A percentile compares a stretch with the other conserved stretches of the same genome.
These are phyloP conservation scores for Cladosporium sp. DNA, from an alignment of 2,329 filamentous ascomycete genomes.

Conservation along the genomic window DNA sequence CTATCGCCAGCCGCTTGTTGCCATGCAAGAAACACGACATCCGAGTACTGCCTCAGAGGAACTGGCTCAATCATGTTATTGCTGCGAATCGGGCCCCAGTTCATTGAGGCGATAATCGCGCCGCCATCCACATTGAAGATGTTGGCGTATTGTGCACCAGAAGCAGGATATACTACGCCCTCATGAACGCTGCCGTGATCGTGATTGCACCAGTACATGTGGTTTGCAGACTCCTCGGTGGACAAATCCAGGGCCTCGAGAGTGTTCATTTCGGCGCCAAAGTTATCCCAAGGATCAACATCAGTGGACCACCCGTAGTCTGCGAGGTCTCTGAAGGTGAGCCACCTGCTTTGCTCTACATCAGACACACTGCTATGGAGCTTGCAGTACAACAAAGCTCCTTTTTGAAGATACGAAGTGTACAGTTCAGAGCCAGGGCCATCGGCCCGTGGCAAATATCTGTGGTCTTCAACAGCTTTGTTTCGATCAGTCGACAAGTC, in stretches of 20 bases:
- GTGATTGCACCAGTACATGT: neutral
- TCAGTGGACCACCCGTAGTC: neutral
- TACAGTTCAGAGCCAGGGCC: neutral
- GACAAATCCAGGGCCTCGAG: neutral
- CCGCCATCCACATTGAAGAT: neutral
- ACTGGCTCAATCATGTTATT: neutral
- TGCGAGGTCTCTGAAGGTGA: neutral
- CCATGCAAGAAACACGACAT: slow-evolving; percentile 22
- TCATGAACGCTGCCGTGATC: neutral
- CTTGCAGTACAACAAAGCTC: neutral
- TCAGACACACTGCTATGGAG: neutral
- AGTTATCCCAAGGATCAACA: too few species aligned
- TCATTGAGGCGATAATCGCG: neutral
- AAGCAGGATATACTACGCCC: neutral
- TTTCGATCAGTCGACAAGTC: neutral
- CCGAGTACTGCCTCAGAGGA: slow-evolving; percentile 20
- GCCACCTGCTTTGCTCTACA: neutral
- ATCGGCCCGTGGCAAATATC: neutral
- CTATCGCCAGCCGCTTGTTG: neutral
- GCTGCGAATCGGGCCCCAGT: neutral
- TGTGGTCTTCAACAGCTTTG: neutral
- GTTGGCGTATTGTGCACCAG: neutral
- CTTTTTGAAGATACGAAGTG: neutral
- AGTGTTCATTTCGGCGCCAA: too few species aligned
- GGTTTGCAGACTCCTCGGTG: neutral